A percentile compares a stretch with the other conserved stretches of the same genome.
These are phyloP conservation scores for Cercospora janseana DNA, from an alignment of 2,329 filamentous ascomycete species.

Conservation along the genomic window DNA sequence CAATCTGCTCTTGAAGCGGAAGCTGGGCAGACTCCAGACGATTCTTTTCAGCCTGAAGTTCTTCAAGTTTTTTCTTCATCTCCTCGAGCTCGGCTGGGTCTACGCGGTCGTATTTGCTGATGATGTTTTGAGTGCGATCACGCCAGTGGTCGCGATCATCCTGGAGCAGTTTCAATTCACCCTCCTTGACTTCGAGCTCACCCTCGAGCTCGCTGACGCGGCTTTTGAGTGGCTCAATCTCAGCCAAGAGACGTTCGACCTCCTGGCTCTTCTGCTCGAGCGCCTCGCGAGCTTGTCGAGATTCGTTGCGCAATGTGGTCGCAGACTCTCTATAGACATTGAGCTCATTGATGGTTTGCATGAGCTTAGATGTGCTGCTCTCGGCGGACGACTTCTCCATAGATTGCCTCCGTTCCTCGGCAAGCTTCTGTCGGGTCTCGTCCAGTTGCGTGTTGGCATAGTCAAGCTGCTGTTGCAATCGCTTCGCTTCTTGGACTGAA, in stretches of 20 bases:
- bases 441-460: conserved; percentile 86
- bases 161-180: conserved; percentile 83
- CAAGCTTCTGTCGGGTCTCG: conserved; percentile 80
- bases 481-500: conserved; percentile 81
- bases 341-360: conserved; percentile 92
- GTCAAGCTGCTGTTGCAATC: conserved; percentile 84
- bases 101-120: conserved; percentile 92
- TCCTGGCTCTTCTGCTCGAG: conserved; percentile 71
- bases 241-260: conserved; percentile 69
- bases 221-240: conserved; percentile 78
- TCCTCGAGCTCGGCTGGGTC: conserved; percentile 91
- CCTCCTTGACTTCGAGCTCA: conserved; percentile 75
- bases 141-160: conserved; percentile 94
- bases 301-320: conserved; percentile 82
- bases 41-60: conserved; percentile 53
- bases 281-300: conserved; percentile 72
- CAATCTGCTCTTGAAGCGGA: conserved; percentile 51
- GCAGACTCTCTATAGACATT: conserved; percentile 96
- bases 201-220: conserved; percentile 80
- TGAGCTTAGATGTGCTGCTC: conserved; percentile 81
- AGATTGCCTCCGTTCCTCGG: conserved; percentile 78
- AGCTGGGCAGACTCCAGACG: conserved; percentile 53
- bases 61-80: conserved; percentile 72
- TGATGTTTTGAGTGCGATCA: conserved; percentile 90
- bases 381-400: conserved; percentile 70